Evolutionary conservation across 768 basidiomycete genomes (phyloP).

Genomic region (Mycena vitilis): DNA sequence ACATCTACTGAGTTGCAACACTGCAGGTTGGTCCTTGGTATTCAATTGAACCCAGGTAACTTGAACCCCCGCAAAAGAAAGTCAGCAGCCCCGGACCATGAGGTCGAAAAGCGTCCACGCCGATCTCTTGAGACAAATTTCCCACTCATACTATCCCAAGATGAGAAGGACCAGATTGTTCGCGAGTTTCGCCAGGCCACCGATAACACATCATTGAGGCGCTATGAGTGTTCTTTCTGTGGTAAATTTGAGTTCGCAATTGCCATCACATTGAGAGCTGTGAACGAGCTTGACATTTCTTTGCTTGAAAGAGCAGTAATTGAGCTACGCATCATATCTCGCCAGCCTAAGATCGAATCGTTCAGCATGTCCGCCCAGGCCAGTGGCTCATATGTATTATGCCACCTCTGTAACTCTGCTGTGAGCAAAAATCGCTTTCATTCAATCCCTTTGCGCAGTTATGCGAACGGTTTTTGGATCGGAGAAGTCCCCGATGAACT

Average conservation of each 20-base stretch:
- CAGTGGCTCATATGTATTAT: constrained; percentile 6
- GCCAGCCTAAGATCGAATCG: constrained; percentile 15
- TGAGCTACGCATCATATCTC: constrained; percentile 2
- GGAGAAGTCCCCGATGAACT: constrained; percentile 25
- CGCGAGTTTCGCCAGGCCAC: constrained; percentile 11
- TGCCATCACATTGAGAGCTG: constrained; percentile 4
- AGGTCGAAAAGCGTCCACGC: neutral
- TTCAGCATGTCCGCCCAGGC: constrained; percentile 4
- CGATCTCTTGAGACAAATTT: neutral
- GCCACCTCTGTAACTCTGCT: constrained; percentile 18
- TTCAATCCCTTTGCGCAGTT: constrained; percentile 33
- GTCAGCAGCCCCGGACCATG: neutral
- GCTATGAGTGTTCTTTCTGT: constrained; percentile 24
- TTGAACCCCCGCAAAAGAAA: constrained; percentile 7
- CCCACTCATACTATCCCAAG: constrained; percentile 11
- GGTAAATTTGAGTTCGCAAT: constrained; percentile 2
- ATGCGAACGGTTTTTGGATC: constrained; percentile 34
- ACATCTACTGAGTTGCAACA: neutral
- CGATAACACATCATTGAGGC: constrained; percentile 3
- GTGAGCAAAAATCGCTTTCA: constrained; percentile 15
- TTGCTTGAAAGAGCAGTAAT: constrained; percentile 18
- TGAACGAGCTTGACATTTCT: constrained; percentile 20
- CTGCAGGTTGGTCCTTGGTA: too few species aligned
- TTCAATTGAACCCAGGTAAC: too few species aligned
- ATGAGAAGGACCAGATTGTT: constrained; percentile 25